Base-by-base conservation (phyloP, 2,329 filamentous ascomycete species). In the Diaporthe amygdali region DNA sequence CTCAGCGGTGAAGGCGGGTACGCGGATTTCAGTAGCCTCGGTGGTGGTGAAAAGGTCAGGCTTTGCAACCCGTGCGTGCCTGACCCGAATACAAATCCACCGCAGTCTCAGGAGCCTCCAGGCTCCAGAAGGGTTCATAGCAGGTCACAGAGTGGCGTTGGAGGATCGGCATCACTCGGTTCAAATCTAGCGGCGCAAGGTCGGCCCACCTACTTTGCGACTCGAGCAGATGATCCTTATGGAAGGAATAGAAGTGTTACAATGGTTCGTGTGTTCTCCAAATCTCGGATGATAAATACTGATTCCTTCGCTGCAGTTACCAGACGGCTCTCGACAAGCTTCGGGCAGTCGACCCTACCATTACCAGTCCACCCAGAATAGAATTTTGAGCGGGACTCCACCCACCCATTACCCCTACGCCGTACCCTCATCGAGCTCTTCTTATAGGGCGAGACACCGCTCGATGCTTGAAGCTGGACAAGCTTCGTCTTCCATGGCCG, bases 1-100 rank as follows among this genome's bases (percentile, higher is more conserved):
- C 79, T 81, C 73, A 80, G 85, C 73, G 77, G 81, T 68, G 77
- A 86, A 73, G 75, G 82, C 55, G 77, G 82, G 72, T 82, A 83
- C 77, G 77, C 82, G 54, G 84, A 85, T 74, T 82, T 83, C 76
- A 84, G 80, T 74, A 83, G 79, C 39, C 79, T 87, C 30, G 83
- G 85, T 5, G 88, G 89, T 20, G 89, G 89, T 32, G 88, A 90
- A 75, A 83, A 87, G 52, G 89, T 90, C 61, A 82, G 89, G 64
- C 84, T 91, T 15, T 91, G 89, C 79, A 90, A 90, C 75, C 89
- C 89, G 0, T 91, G 89, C 74, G 89, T 91, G 9, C 89, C 88
- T 15, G 89, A 90, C 72, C 89, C 89, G 7, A 90, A 90, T 76
- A 89, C 84, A 9, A 84, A 87, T 25, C 89, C 88, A 34, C 88